Percentiles rank a stretch among this genome's conserved stretches.
Conservation (phyloP, 768 basidiomycete species). For the Tricholomella constricta region DNA sequence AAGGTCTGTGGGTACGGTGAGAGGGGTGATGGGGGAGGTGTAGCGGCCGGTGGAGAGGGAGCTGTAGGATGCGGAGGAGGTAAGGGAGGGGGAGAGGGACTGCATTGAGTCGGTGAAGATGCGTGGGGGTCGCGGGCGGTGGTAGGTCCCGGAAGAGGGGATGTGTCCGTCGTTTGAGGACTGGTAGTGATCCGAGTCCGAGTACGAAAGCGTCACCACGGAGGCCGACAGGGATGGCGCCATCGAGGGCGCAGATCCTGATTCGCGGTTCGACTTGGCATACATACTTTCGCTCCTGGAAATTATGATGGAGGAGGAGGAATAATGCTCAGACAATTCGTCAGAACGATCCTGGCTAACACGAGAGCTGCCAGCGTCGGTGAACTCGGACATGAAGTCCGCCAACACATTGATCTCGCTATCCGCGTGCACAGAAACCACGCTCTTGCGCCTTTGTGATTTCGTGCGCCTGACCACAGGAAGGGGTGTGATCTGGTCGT, state of each 20-base stretch:
- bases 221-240: conserved; percentile 15
- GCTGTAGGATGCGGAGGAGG: conserved; percentile 41
- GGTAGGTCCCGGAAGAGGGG: conserved; percentile 1
- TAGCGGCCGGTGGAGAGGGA: conserved; percentile 31
- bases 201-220: conserved; percentile 8
- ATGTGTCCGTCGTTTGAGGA: conserved; percentile 8
- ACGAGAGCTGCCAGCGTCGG: conserved; percentile 5
- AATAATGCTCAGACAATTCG: neutral
- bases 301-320: neutral
- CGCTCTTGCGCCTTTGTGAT: conserved; percentile 35
- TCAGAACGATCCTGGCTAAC: neutral
- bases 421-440: conserved; percentile 50
- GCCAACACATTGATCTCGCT: conserved; percentile 52
- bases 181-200: conserved; percentile 20
- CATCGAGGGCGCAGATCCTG: conserved; percentile 12
- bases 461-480: conserved; percentile 22
- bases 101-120: conserved; percentile 19
- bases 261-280: conserved; percentile 7
- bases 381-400: conserved; percentile 43
- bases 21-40: conserved; percentile 30
- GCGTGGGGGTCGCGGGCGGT: conserved; percentile 26
- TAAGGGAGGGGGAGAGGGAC: conserved; percentile 40
- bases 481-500: conserved; percentile 27
- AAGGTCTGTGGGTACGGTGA: conserved; percentile 29
- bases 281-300: conserved; percentile 1